Conservation (phyloP, 371 early-diverging fungal genomes). For the Apophysomyces elegans region DNA sequence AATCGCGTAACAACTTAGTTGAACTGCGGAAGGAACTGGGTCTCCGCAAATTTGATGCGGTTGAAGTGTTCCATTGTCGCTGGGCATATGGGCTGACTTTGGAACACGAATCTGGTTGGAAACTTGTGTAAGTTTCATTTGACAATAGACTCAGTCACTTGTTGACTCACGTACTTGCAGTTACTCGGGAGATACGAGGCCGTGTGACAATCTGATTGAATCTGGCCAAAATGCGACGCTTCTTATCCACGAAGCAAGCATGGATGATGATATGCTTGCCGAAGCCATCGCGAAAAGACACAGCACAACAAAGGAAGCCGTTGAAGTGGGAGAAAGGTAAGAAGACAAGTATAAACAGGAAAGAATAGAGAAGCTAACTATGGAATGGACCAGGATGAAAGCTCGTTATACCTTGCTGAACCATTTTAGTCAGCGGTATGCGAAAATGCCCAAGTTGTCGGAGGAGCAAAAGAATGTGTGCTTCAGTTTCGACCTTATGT, state of each 20-base stretch:
- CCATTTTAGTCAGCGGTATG: slow-evolving; percentile 98
- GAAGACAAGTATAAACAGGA: background rate
- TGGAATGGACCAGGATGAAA: slow-evolving; percentile 60
- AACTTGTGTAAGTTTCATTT: slow-evolving; percentile 55
- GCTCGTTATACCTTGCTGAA: slow-evolving; percentile 89
- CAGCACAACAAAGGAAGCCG: slow-evolving; percentile 90
- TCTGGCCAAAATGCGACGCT: slow-evolving; percentile 78
- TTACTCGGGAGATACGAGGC: slow-evolving; percentile 98
- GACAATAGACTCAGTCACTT: background rate
- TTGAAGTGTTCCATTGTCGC: slow-evolving; percentile 82
- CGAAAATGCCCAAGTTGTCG: slow-evolving; percentile 71
- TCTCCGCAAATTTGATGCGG: slow-evolving; percentile 59
- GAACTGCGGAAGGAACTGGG: slow-evolving; percentile 51
- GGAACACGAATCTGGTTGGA: slow-evolving; percentile 68
- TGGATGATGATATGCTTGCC: slow-evolving; percentile 79
- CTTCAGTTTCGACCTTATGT: slow-evolving; percentile 88
- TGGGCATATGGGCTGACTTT: slow-evolving; percentile 80
- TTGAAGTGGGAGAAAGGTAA: slow-evolving; percentile 76
- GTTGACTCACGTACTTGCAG: slow-evolving; percentile 22
- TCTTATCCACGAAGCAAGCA: slow-evolving; percentile 97
- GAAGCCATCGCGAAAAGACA: slow-evolving; percentile 91
- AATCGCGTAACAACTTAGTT: slow-evolving; percentile 23
- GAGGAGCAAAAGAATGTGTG: slow-evolving; percentile 59
- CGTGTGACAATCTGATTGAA: slow-evolving; percentile 75
- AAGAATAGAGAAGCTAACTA: background rate